Base-by-base conservation (phyloP, 2,329 filamentous ascomycete species). In the Exophiala mesophila region DNA sequence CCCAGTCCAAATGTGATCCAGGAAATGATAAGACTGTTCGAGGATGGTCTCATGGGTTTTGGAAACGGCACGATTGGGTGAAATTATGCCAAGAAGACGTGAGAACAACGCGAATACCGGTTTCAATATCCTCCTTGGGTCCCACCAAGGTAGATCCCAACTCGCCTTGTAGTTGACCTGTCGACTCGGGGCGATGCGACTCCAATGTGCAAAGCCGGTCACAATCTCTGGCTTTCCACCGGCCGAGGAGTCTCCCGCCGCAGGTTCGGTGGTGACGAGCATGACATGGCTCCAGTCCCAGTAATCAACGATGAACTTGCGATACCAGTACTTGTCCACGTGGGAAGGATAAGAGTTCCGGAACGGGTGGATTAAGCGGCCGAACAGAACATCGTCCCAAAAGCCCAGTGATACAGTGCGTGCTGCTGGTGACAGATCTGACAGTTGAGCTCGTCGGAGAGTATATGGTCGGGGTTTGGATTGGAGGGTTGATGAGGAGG, bases 81-180 rank as follows among this genome's bases (percentile, higher is more conserved):
- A 54, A 31, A 52, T 4, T 13, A 43, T 21, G 6, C 24, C 10
- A 9, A 37, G 10, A 4, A 70, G 53, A 37, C 64, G 62, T 37
- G 62, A 58, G 43, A 66, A 59, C 36, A 66, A 57, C 13, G 64
- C 65, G 13, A 58, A 60, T 41, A 70, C 54, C 21, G 66, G 67
- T 44, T 66, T 63, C 40, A 70, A 52, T n/a, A n/a, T n/a, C n/a
- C n/a, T n/a, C n/a, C n/a, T n/a, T 29, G 46, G 46, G 45, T 52
- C 48, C 49, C 45, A 49, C 45, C 41, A 45, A 3, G 30, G 15
- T 16, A 43, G 38, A 5, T 41, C 49, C 51, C 51, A 54, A 10
- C 49, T 47, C 10, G 50, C 47, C 20, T 15, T 10, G 24, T 44
- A 42, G 23, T 54, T 54, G 24, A 41, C 41, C 31, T 18, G 38